Conservation (phyloP, 805 yeast genomes). For the Kuraishia molischiana region DNA sequence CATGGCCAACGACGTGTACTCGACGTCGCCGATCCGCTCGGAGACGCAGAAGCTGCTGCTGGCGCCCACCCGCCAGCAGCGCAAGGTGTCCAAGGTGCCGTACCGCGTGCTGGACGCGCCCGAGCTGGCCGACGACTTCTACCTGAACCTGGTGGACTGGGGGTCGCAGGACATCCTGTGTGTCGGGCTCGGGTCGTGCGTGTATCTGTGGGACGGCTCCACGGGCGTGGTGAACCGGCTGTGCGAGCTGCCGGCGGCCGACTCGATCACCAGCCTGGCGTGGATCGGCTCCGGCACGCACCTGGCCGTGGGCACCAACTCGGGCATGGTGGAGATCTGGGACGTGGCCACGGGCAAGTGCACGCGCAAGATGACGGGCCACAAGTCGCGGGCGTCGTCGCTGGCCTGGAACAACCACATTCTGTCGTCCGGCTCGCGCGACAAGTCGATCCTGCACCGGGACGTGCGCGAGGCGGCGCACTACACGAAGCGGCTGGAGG, state of each 20-base stretch:
- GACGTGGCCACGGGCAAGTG: constrained; percentile 79
- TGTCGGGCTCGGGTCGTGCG: constrained; percentile 83
- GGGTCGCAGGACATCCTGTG: constrained; percentile 82
- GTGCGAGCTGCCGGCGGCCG: constrained; percentile 62
- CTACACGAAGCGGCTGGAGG: constrained; percentile 57
- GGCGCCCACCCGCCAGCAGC: constrained; percentile 71
- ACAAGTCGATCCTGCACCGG: constrained; percentile 73
- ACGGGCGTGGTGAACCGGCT: constrained; percentile 76
- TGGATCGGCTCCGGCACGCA: constrained; percentile 97
- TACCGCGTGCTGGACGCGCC: constrained; percentile 95
- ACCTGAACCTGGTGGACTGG: constrained; percentile 91
- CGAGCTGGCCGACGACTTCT: constrained; percentile 87
- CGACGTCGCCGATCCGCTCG: constrained; percentile 79
- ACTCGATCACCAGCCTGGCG: constrained; percentile 69
- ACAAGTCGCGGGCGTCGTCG: constrained; percentile 73
- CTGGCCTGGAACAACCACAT: constrained; percentile 93
- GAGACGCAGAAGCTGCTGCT: constrained; percentile 74
- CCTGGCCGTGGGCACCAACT: constrained; percentile 81
- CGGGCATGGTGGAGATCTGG: constrained; percentile 90
- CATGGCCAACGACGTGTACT: constrained; percentile 65
- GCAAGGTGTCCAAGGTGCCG: constrained; percentile 80
- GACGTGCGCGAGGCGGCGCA: constrained; percentile 88
- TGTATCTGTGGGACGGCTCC: constrained; percentile 84
- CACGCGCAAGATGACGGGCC: constrained; percentile 89
- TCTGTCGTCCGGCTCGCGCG: constrained; percentile 80